Evolutionary conservation across 805 yeast species (phyloP).

Genomic region (Ogataea polymorpha): DNA sequence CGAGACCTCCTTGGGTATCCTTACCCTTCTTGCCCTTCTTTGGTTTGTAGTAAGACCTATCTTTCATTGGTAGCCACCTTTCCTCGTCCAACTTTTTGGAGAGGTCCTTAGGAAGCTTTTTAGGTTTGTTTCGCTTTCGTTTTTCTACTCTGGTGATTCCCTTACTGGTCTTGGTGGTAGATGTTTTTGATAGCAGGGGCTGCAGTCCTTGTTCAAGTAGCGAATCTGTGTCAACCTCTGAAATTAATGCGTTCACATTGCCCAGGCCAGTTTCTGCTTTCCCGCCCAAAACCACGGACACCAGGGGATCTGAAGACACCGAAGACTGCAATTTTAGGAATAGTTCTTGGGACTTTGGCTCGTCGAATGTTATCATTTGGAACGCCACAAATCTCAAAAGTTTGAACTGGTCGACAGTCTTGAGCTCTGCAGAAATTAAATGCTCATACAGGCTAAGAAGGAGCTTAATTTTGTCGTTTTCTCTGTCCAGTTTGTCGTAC

Average conservation of each 20-base stretch:
- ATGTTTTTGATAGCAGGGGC: constrained; percentile 22
- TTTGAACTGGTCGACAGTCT: constrained; percentile 20
- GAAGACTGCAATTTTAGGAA: constrained; percentile 21
- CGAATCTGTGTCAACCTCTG: constrained; percentile 31
- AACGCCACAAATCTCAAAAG: constrained; percentile 35
- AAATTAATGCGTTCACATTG: constrained; percentile 27
- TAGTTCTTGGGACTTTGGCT: constrained; percentile 30
- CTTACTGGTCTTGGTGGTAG: constrained; percentile 4
- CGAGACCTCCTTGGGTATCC: constrained; percentile 61
- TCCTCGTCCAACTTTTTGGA: constrained; percentile 53
- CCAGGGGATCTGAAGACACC: constrained; percentile 20
- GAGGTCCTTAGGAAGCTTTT: constrained; percentile 26
- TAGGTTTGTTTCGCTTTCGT: constrained; percentile 28
- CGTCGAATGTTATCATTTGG: constrained; percentile 36
- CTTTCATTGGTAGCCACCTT: constrained; percentile 89
- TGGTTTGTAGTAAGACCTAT: constrained; percentile 79
- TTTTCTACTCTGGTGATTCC: constrained; percentile 16
- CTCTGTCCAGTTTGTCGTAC: constrained; percentile 44
- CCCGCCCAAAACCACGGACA: constrained; percentile 21
- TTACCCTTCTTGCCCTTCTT: constrained; percentile 60
- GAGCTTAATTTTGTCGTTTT: constrained; percentile 31
- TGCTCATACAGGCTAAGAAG: constrained; percentile 31
- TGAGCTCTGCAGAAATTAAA: constrained; percentile 13
- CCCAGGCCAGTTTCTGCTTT: constrained; percentile 10
- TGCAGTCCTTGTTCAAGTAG: constrained; percentile 29